phyloP scores from a whole-genome alignment of 2,329 filamentous ascomycete genomes.

The Fusarium metavorans region DNA sequence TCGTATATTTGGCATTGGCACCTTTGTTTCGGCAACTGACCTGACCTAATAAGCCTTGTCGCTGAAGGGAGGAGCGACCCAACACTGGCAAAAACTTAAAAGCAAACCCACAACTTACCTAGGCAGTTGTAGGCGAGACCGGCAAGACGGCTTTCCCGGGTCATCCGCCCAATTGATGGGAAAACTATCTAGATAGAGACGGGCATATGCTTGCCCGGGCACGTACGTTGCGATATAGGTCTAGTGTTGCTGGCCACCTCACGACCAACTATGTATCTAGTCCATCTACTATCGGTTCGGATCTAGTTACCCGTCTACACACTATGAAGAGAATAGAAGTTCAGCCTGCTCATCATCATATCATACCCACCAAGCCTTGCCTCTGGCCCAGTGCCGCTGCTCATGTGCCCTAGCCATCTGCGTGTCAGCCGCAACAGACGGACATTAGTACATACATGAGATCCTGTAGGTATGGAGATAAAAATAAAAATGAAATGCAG shows the following conservation, averaged over 20 bases:
- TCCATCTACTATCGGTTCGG: not conserved
- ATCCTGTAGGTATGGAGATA: not conserved
- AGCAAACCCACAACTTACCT: not conserved
- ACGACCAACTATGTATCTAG: not conserved
- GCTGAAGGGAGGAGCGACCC: not conserved
- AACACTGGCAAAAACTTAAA: not conserved
- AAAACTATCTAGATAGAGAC: not conserved
- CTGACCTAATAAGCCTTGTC: not conserved
- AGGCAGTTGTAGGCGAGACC: not conserved
- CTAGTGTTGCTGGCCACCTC: not conserved
- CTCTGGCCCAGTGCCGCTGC: not conserved
- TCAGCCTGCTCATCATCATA: conserved; percentile 6
- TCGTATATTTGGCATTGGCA: conserved; percentile 31
- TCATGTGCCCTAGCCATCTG: not conserved
- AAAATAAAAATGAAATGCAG: not conserved
- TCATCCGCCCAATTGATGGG: not conserved
- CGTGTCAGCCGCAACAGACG: not conserved
- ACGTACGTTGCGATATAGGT: not conserved
- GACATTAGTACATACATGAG: not conserved
- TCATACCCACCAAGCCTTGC: not conserved
- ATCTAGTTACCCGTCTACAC: conserved; percentile 4
- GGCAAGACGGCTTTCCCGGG: not conserved
- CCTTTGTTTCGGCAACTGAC: conserved; percentile 14
- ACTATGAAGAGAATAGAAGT: not conserved
- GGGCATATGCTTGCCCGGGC: not conserved